Evolutionary conservation across 2,329 filamentous ascomycete species (phyloP).

Genomic region (Colletotrichum lentis): DNA sequence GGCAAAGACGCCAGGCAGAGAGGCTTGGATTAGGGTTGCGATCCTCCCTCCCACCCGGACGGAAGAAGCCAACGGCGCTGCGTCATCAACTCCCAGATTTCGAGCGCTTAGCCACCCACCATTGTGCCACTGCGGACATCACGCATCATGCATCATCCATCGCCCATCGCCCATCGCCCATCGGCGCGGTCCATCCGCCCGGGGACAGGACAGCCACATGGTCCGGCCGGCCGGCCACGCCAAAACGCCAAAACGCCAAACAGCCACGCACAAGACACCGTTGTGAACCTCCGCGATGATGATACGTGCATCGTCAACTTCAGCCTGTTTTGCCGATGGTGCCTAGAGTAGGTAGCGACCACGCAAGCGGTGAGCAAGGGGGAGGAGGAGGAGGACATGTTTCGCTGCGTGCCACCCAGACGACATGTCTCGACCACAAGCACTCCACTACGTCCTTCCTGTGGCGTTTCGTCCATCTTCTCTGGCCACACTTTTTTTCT

Average conservation of each 20-base stretch:
- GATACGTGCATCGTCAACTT: not conserved
- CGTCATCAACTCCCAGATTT: conserved; percentile 25
- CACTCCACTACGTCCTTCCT: too few species aligned
- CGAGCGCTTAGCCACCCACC: conserved; percentile 22
- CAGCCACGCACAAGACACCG: conserved; percentile 18
- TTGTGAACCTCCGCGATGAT: too few species aligned
- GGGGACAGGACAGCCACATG: not conserved
- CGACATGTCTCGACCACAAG: not conserved
- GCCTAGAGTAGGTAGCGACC: not conserved
- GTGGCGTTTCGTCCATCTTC: not conserved
- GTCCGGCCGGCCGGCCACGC: conserved; percentile 14
- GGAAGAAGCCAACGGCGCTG: not conserved
- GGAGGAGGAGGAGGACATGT: not conserved
- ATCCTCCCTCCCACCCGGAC: conserved; percentile 9
- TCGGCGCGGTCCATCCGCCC: not conserved
- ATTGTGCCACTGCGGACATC: conserved; percentile 15
- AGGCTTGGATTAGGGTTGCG: not conserved
- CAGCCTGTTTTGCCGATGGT: not conserved
- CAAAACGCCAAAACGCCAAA: conserved; percentile 22
- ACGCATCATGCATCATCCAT: conserved; percentile 10
- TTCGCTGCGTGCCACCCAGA: not conserved
- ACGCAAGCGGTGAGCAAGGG: conserved; percentile 9
- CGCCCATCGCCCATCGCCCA: not conserved
- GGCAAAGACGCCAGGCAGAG: too few species aligned
- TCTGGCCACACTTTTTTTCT: not conserved